phyloP scores from a whole-genome alignment of 345 rosid species.

The Acer negundo region DNA sequence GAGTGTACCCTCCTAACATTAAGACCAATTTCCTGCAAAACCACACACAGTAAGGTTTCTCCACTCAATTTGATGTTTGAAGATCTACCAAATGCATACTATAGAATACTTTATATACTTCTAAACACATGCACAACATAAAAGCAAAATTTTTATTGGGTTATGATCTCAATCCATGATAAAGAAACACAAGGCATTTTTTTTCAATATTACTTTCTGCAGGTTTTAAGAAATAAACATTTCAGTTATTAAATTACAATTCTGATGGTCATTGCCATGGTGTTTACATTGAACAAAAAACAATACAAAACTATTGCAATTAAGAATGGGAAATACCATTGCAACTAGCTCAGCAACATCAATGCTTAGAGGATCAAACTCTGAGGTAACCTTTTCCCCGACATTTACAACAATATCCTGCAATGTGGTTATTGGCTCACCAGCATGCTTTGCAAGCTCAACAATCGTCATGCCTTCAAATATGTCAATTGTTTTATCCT shows the following conservation, averaged over 20 bases:
- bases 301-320: not conserved
- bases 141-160: not conserved
- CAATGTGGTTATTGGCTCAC: conserved; percentile 49
- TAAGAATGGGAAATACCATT: conserved; percentile 54
- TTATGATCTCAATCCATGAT: not conserved
- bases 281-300: not conserved
- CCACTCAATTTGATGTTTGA: not conserved
- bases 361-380: conserved; percentile 74
- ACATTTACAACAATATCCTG: conserved; percentile 74
- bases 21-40: conserved; percentile 74
- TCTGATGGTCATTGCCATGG: not conserved
- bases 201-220: not conserved
- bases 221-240: not conserved
- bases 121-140: not conserved
- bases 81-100: not conserved
- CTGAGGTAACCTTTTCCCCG: conserved; percentile 76
- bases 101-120: not conserved
- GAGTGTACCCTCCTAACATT: conserved; percentile 76
- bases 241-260: not conserved
- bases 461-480: conserved; percentile 83
- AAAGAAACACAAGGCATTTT: not conserved
- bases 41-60: conserved; percentile 10
- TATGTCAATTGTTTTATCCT: conserved; percentile 68
- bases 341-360: conserved; percentile 84
- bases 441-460: conserved; percentile 78